Conservation (phyloP, 148 eudicot species). For the Rhododendron ferrugineum region DNA sequence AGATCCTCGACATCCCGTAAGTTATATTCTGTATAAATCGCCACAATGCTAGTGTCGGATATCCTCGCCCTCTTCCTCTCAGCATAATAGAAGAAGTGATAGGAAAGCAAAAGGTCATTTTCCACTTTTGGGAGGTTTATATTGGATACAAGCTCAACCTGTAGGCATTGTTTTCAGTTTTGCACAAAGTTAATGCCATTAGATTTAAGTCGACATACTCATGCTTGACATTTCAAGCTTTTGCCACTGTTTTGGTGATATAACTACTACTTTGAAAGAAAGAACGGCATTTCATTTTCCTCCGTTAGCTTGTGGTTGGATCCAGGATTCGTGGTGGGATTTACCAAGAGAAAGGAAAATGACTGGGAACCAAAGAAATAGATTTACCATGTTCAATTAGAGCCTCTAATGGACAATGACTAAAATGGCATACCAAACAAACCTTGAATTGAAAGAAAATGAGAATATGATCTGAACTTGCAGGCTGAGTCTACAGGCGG, state of each 20-base stretch:
- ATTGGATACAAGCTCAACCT: background rate
- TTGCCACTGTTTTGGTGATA: background rate
- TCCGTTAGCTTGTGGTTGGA: background rate
- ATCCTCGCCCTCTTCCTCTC: background rate
- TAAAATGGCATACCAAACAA: constrained; percentile 3
- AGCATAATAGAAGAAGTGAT: background rate
- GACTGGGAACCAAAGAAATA: background rate
- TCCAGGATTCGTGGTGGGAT: background rate
- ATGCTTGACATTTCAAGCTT: background rate
- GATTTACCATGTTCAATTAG: background rate
- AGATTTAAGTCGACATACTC: background rate
- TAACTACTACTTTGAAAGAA: background rate
- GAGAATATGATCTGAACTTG: constrained; percentile 1
- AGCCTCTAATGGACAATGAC: background rate
- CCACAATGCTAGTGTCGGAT: background rate
- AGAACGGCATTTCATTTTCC: background rate
- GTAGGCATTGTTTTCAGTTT: background rate
- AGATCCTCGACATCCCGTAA: constrained; percentile 97
- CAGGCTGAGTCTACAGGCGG: constrained; percentile 75
- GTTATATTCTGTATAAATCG: constrained; percentile 19
- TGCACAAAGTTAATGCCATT: background rate
- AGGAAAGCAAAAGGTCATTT: background rate
- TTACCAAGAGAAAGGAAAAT: background rate
- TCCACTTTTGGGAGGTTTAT: background rate
- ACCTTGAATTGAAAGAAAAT: no score